A percentile compares a stretch with the other conserved stretches of the same genome.
phyloP scores from a whole-genome alignment of 139 green algal species.

The Micractinium conductrix region DNA sequence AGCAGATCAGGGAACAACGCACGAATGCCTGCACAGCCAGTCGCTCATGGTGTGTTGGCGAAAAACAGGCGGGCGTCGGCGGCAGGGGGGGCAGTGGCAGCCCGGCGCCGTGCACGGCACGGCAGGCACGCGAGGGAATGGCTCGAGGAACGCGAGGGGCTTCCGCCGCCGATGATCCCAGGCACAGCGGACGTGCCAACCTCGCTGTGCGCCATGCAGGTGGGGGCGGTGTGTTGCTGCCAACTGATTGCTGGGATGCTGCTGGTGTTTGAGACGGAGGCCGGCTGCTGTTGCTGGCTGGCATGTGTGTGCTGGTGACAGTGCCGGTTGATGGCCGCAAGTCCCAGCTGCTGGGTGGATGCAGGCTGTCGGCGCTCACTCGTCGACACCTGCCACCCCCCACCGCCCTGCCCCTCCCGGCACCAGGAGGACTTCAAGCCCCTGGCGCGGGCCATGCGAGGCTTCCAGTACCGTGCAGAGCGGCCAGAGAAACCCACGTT shows the following conservation, averaged over 20 bases:
- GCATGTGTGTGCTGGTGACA: neutral
- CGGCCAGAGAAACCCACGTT: neutral
- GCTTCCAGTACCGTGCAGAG: neutral
- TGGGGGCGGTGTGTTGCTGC: too few species aligned
- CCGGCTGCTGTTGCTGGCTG: neutral
- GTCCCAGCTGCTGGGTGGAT: neutral
- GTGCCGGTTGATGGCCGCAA: neutral
- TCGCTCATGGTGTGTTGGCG: too few species aligned
- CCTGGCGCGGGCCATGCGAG: neutral
- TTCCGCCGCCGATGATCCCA: slow-evolving; percentile 15
- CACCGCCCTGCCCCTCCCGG: neutral
- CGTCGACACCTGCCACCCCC: neutral
- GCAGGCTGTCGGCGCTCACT: neutral
- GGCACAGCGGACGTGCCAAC: neutral
- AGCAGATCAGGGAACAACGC: too few species aligned
- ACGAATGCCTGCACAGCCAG: too few species aligned
- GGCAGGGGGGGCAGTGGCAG: too few species aligned
- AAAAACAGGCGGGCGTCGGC: too few species aligned
- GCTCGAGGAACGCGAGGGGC: too few species aligned
- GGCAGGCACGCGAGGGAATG: too few species aligned
- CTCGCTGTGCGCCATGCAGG: slow-evolving; percentile 15
- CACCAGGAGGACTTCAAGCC: slow-evolving; percentile 8
- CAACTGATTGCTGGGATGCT: too few species aligned
- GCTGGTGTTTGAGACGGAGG: too few species aligned
- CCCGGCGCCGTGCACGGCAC: too few species aligned